phyloP scores from a whole-genome alignment of 306 rosid species.

The Quercus agrifolia region DNA sequence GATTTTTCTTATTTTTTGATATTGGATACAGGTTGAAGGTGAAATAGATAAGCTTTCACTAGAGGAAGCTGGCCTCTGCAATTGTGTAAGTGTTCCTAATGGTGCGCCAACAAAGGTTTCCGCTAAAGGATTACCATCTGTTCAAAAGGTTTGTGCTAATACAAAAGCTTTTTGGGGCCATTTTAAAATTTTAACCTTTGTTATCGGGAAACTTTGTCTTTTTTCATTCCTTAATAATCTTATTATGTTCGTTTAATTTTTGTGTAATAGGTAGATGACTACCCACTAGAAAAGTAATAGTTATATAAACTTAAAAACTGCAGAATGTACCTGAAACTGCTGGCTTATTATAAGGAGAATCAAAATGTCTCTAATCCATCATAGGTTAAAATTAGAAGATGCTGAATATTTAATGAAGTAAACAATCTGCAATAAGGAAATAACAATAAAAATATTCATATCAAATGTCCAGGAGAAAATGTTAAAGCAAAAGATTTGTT shows the following conservation, averaged over 20 bases:
- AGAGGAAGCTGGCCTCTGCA: slow-evolving; percentile 86
- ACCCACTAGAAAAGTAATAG: background rate
- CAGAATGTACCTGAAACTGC: background rate
- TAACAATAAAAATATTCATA: background rate
- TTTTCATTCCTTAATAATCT: background rate
- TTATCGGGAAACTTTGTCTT: background rate
- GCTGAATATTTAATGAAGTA: background rate
- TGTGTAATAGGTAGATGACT: background rate
- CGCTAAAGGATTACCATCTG: slow-evolving; percentile 55
- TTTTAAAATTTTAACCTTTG: background rate
- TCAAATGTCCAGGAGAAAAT: background rate
- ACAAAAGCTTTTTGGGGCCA: background rate
- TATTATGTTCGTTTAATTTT: background rate
- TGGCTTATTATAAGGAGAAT: background rate
- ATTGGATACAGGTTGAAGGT: slow-evolving; percentile 74
- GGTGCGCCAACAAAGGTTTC: slow-evolving; percentile 81
- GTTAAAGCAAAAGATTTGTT: background rate
- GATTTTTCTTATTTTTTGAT: background rate
- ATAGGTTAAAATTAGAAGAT: background rate
- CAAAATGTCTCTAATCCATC: background rate
- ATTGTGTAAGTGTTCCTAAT: slow-evolving; percentile 86
- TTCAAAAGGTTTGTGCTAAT: slow-evolving; percentile 54
- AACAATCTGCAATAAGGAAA: background rate
- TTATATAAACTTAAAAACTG: background rate
- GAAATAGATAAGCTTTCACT: slow-evolving; percentile 92